Evolutionary conservation across 2,329 filamentous ascomycete genomes (phyloP).

Genomic region (Trichoderma breve): DNA sequence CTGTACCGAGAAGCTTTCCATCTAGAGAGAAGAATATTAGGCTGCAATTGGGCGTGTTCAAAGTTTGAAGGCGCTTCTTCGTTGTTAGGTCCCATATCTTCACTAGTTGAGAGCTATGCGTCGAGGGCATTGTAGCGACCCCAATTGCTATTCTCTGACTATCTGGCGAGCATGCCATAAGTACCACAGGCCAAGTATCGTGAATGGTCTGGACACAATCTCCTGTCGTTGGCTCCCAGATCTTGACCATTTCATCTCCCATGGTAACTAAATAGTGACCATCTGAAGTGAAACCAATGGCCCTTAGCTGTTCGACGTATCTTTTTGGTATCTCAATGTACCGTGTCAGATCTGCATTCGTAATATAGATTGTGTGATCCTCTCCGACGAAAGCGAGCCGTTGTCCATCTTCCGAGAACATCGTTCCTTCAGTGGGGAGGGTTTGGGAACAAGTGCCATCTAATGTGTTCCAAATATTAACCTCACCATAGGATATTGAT

Average conservation of each 20-base stretch:
- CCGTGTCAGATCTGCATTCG: neutral
- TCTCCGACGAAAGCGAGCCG: neutral
- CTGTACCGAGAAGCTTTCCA: neutral
- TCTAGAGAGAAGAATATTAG: neutral
- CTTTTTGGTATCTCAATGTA: neutral
- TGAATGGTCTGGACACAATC: neutral
- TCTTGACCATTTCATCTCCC: neutral
- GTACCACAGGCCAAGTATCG: neutral
- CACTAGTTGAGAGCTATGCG: neutral
- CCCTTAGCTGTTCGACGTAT: neutral
- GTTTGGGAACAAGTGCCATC: conserved; percentile 22
- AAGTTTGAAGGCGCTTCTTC: neutral
- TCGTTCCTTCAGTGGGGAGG: too few relatives aligned
- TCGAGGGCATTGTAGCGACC: neutral
- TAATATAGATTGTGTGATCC: neutral
- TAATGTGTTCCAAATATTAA: neutral
- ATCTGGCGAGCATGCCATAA: neutral
- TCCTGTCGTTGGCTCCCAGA: neutral
- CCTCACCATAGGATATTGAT: neutral
- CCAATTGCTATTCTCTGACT: neutral
- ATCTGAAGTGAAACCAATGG: neutral
- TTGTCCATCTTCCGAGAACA: neutral
- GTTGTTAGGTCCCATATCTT: neutral
- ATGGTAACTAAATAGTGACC: neutral
- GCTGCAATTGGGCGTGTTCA: neutral